A percentile compares a stretch with the other conserved stretches of the same genome.
These are phyloP conservation scores for Trametes maxima DNA, from an alignment of 768 basidiomycete genomes.

Conservation along the genomic window DNA sequence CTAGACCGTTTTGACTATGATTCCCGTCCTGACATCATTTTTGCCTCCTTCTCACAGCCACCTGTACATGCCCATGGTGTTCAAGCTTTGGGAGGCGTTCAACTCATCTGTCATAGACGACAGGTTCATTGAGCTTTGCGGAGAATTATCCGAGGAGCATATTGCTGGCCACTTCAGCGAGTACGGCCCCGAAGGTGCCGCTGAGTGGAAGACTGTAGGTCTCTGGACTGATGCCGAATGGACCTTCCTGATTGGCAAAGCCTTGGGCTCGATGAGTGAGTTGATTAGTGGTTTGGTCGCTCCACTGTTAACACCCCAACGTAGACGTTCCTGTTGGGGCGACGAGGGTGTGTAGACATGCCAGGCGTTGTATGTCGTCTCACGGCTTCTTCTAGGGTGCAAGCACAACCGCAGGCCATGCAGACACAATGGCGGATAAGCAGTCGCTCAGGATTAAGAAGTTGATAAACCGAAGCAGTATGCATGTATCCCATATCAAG, in stretches of 20 bases:
- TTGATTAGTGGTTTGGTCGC: not conserved
- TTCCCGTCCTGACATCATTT: slow-evolving; percentile 78
- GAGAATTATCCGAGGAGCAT: slow-evolving; percentile 71
- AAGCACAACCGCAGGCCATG: slow-evolving; percentile 67
- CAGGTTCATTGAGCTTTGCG: slow-evolving; percentile 69
- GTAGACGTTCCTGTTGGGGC: slow-evolving; percentile 74
- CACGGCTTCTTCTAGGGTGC: slow-evolving; percentile 46
- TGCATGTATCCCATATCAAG: slow-evolving; percentile 24
- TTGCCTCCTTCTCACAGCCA: slow-evolving; percentile 67
- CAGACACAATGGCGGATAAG: slow-evolving; percentile 62
- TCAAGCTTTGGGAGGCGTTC: slow-evolving; percentile 79
- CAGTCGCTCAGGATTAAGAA: slow-evolving; percentile 70
- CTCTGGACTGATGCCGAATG: slow-evolving; percentile 89
- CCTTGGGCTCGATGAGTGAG: slow-evolving; percentile 73
- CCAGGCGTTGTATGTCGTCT: no score
- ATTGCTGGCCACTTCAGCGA: slow-evolving; percentile 57
- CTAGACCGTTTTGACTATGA: slow-evolving; percentile 69
- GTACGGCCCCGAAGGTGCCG: slow-evolving; percentile 55
- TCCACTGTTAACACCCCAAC: slow-evolving; percentile 3
- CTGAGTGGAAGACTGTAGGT: slow-evolving; percentile 80
- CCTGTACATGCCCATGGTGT: slow-evolving; percentile 69
- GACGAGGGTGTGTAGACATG: slow-evolving; percentile 50
- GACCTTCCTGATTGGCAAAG: slow-evolving; percentile 80
- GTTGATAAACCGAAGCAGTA: slow-evolving; percentile 62
- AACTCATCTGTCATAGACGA: slow-evolving; percentile 77